Evolutionary conservation across 2,329 filamentous ascomycete genomes (phyloP), one percentile per base, ranked within the genome.

Genomic region (Venturia oleaginea): DNA sequence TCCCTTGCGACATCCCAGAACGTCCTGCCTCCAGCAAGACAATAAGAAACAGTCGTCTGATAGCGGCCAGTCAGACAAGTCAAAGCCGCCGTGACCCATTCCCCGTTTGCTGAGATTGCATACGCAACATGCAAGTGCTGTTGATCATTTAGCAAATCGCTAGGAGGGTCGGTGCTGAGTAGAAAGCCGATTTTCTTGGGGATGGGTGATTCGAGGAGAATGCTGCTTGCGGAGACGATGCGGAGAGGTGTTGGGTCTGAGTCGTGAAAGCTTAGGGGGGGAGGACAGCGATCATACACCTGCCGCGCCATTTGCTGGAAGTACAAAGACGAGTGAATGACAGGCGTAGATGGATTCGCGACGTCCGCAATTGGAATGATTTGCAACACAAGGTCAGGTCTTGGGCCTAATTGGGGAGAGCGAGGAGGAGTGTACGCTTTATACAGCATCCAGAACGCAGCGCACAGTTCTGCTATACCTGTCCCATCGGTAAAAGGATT

Each of bases 111-210:
- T 92, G 64, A 51, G 7, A 46, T 17, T 10, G 88, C 84, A 70
- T 95, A 95, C 1, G 88, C 89, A 55, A 95, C 78, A 72, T 96
- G 91, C 37, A 96, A 84, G 70, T 88, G 88, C 0, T 86, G 89
- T 68, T 92, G 91, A 72, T 94, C 90, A 64, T 88, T 84, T 63
- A 94, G 79, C 6, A 93, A 77, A 22, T 91, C 89, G 22, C 85
- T 83, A 0, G 89, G 90, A 2, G 89, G 87, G 17, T 83, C 85
- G 0, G 83, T 75, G 1, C 80, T 82, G 2, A 92, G 76, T 72
- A 90, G 89, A 75, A 95, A 94, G 61, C 90, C 88, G 62, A 95
- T 88, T 34, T 80, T 81, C 32, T 87, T 85, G 19, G 13, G 89
- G 4, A 89, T 77, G 0, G 84, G 79, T 67, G 87, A 84, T 71